phyloP scores from a whole-genome alignment of 2,329 filamentous ascomycete species.

The Venturia oleaginea region DNA sequence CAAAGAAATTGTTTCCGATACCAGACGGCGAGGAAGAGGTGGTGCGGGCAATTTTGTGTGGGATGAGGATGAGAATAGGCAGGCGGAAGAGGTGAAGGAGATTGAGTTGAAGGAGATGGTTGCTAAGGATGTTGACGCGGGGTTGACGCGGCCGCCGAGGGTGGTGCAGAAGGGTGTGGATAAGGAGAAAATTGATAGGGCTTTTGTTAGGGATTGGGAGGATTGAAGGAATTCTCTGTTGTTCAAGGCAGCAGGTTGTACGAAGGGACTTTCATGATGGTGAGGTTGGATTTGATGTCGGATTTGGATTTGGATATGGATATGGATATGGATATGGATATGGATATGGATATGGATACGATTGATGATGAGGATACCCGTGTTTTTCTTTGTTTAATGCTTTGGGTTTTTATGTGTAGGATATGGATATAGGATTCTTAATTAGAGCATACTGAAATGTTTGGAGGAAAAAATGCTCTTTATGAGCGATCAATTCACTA shows the following conservation, averaged over 20 bases:
- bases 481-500: neutral
- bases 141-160: slow-evolving; percentile 9
- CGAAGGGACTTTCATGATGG: neutral
- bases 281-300: neutral
- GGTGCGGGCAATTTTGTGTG: slow-evolving; percentile 15
- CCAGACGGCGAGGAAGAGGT: slow-evolving; percentile 6
- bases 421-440: neutral
- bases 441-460: no score
- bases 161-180: slow-evolving; percentile 2
- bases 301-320: neutral
- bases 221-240: neutral
- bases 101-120: slow-evolving; percentile 15
- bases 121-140: slow-evolving; percentile 12
- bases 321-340: neutral
- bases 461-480: neutral
- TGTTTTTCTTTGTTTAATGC: neutral
- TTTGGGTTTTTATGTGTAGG: neutral
- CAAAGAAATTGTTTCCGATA: slow-evolving; percentile 5
- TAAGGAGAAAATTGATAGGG: slow-evolving; percentile 1
- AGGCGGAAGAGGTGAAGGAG: slow-evolving; percentile 1
- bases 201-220: slow-evolving; percentile 6
- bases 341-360: neutral
- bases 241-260: neutral
- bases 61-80: slow-evolving; percentile 4
- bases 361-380: neutral